These are phyloP conservation scores for Pseudoperonospora humuli DNA, from an alignment of 352 stramenopile genomes.

Conservation along the genomic window DNA sequence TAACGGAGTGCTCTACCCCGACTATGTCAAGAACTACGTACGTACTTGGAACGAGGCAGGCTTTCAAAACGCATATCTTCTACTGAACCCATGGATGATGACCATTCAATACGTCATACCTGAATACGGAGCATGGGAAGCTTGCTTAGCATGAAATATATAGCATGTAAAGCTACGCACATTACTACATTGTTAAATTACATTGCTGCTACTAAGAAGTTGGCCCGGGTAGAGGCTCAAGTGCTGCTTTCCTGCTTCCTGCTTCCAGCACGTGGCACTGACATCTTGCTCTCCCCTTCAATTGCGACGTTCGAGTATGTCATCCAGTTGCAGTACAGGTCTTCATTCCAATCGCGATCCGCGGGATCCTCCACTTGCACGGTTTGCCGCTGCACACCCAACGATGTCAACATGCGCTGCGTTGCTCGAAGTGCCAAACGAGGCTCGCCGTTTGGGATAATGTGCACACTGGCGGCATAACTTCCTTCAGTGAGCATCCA, in stretches of 20 bases:
- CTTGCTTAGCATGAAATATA: too few species aligned
- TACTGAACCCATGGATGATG: too few species aligned
- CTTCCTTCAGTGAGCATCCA: conserved; percentile 92
- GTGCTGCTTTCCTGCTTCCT: conserved; percentile 36
- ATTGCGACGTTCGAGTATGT: conserved; percentile 28
- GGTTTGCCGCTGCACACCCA: conserved; percentile 54
- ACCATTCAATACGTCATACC: too few species aligned
- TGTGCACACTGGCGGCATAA: conserved; percentile 89
- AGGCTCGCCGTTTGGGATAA: conserved; percentile 53
- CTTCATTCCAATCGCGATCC: conserved; percentile 53
- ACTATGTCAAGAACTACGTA: too few species aligned
- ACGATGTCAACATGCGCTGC: conserved; percentile 40
- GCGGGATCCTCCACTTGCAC: conserved; percentile 59
- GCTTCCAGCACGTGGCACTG: conserved; percentile 51
- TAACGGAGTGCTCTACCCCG: too few species aligned
- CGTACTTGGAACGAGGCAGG: too few species aligned
- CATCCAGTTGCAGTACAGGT: conserved; percentile 49
- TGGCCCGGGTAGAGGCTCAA: conserved; percentile 12
- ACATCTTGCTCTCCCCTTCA: conserved; percentile 59
- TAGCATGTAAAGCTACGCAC: too few species aligned
- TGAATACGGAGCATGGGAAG: too few species aligned
- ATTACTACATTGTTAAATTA: too few species aligned
- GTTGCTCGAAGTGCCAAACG: conserved; percentile 41
- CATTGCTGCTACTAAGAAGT: too few species aligned
- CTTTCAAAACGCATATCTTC: too few species aligned